phyloP scores from a whole-genome alignment of 768 basidiomycete genomes.

The Mycena rebaudengoi region DNA sequence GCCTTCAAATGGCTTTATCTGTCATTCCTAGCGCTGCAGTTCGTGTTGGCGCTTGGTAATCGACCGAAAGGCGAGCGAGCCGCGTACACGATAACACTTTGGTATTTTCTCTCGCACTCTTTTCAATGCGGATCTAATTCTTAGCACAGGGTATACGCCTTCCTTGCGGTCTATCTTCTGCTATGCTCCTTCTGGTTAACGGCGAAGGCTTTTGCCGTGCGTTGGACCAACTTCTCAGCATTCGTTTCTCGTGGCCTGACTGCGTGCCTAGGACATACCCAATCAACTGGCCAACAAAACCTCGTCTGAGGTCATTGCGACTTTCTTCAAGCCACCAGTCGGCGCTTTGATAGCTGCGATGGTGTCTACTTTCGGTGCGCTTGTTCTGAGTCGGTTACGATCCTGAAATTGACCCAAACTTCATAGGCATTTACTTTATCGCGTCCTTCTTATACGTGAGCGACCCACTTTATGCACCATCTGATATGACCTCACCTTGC shows the following conservation, averaged over 20 bases:
- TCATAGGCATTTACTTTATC: conserved; percentile 70
- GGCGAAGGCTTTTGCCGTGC: conserved; percentile 76
- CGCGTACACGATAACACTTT: conserved; percentile 71
- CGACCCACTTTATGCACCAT: not conserved
- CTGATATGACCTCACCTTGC: not conserved
- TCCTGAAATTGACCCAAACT: not conserved
- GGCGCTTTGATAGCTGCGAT: conserved; percentile 88
- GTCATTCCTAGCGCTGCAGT: conserved; percentile 81
- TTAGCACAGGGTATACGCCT: conserved; percentile 88
- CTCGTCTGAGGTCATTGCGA: conserved; percentile 55
- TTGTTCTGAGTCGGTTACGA: not conserved
- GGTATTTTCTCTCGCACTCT: too few relatives aligned
- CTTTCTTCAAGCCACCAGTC: conserved; percentile 79
- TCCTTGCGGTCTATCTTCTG: conserved; percentile 85
- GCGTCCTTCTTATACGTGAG: conserved; percentile 62
- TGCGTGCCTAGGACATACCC: conserved; percentile 58
- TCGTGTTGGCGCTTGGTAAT: conserved; percentile 53
- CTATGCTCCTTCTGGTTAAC: conserved; percentile 90
- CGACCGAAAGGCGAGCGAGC: conserved; percentile 77
- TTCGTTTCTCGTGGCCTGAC: not conserved
- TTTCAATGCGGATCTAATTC: too few relatives aligned
- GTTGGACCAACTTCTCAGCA: conserved; percentile 36
- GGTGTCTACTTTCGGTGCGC: conserved; percentile 82
- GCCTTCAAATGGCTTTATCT: conserved; percentile 89
- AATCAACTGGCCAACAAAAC: conserved; percentile 57